phyloP scores from a whole-genome alignment of 2,329 filamentous ascomycete genomes.

The Anthostomella pinea region DNA sequence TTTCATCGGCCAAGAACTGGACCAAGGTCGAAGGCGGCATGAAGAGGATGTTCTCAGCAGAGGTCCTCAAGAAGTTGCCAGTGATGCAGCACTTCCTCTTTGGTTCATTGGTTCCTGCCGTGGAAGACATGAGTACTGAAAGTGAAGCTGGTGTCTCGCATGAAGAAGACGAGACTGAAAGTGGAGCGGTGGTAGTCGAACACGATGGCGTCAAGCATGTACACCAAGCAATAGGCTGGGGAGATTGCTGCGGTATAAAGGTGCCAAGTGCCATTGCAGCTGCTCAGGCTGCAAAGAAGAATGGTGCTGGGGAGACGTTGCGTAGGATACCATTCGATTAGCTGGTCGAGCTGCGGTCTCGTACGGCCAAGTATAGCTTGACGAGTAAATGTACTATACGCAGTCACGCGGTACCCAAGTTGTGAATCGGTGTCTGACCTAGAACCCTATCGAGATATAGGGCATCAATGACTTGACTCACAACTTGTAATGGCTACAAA shows the following conservation, averaged over 20 bases:
- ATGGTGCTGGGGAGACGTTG: constrained; percentile 55
- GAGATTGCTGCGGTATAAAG: constrained; percentile 96
- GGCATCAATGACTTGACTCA: too few relatives aligned
- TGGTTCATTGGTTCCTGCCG: constrained; percentile 77
- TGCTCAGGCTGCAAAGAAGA: constrained; percentile 82
- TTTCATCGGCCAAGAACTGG: constrained; percentile 87
- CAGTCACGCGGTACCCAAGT: too few relatives aligned
- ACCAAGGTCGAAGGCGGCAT: constrained; percentile 90
- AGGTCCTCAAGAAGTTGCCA: constrained; percentile 88
- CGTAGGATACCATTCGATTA: constrained; percentile 82
- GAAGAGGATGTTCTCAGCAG: constrained; percentile 93
- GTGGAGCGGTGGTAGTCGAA: constrained; percentile 60
- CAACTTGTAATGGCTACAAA: too few relatives aligned
- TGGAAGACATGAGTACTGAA: constrained; percentile 74
- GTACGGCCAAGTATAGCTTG: too few relatives aligned
- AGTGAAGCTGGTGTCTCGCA: constrained; percentile 45
- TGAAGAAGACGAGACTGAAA: constrained; percentile 49
- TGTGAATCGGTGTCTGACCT: too few relatives aligned
- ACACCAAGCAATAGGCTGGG: constrained; percentile 74
- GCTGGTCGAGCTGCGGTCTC: constrained; percentile 1
- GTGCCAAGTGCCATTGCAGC: constrained; percentile 93
- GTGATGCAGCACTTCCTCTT: constrained; percentile 99
- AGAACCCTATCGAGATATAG: too few relatives aligned
- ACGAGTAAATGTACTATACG: constrained; percentile 9
- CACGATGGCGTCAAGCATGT: constrained; percentile 66